Evolutionary conservation across 2,329 filamentous ascomycete species (phyloP).

Genomic region (Xylaria sp.): DNA sequence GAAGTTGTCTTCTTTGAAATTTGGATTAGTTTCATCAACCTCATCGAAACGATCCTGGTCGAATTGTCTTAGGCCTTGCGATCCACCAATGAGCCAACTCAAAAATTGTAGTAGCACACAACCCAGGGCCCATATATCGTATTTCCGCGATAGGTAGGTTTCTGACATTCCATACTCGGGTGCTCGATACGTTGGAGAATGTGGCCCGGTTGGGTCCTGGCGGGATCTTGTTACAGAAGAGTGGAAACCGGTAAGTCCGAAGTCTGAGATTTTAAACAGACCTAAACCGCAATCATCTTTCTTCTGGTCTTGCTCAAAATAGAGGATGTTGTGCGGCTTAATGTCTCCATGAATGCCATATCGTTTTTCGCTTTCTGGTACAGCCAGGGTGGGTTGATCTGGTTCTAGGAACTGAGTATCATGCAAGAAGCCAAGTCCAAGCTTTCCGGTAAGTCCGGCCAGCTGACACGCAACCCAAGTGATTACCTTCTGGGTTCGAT

Average conservation of each 20-base stretch:
- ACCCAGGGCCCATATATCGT: constrained; percentile 31
- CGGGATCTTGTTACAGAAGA: constrained; percentile 15
- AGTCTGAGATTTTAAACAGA: constrained; percentile 31
- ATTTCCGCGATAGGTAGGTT: constrained; percentile 24
- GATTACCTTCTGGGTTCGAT: constrained; percentile 6
- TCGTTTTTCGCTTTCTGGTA: constrained; percentile 13
- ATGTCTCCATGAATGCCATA: constrained; percentile 35
- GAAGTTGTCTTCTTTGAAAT: constrained; percentile 25
- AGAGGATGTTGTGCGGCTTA: constrained; percentile 32
- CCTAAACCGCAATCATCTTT: constrained; percentile 7
- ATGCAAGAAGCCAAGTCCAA: constrained; percentile 29
- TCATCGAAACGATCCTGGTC: background rate
- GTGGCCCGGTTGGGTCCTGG: constrained; percentile 4
- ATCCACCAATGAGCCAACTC: constrained; percentile 30
- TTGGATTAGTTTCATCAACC: background rate
- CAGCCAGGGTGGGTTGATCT: constrained; percentile 1
- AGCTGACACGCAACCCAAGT: constrained; percentile 27
- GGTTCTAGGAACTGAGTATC: constrained; percentile 15
- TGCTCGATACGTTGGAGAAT: constrained; percentile 28
- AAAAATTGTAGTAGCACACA: constrained; percentile 30
- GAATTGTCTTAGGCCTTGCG: constrained; percentile 17
- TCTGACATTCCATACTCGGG: constrained; percentile 23
- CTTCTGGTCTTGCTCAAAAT: constrained; percentile 16
- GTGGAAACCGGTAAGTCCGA: constrained; percentile 30
- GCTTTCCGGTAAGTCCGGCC: constrained; percentile 25